phyloP scores from a whole-genome alignment of 78 protist genomes.

The Polysphondylium violaceum region DNA sequence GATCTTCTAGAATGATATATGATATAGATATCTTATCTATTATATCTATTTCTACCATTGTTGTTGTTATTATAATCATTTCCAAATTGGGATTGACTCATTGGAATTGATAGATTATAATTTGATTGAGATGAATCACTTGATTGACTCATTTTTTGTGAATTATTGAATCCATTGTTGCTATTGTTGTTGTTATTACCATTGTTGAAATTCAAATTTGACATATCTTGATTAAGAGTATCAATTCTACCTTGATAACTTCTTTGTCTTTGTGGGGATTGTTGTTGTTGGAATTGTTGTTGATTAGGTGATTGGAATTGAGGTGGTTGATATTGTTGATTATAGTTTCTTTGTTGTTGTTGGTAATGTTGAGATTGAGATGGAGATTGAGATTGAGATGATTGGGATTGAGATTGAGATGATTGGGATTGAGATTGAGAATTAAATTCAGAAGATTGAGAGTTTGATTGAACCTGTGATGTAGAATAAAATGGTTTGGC shows the following conservation, averaged over 20 bases:
- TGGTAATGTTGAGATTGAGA: slow-evolving; percentile 26
- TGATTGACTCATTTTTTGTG: neutral
- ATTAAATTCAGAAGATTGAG: slow-evolving; percentile 12
- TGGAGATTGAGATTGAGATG: slow-evolving; percentile 7
- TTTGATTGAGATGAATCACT: slow-evolving; percentile 11
- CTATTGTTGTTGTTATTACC: neutral
- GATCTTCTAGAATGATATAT: no score
- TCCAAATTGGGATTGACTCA: slow-evolving; percentile 27
- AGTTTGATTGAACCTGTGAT: no score
- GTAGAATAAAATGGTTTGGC: no score
- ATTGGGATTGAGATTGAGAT: neutral
- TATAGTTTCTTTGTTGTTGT: neutral
- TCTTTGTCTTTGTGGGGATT: neutral
- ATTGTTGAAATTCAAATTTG: no score
- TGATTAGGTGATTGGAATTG: slow-evolving; percentile 5
- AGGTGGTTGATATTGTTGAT: neutral
- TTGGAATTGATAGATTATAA: slow-evolving; percentile 40
- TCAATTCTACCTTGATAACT: no score
- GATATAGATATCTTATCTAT: no score
- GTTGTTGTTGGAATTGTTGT: slow-evolving; percentile 5
- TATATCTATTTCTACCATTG: no score
- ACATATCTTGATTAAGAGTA: no score
- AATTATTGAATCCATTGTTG: neutral
- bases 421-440: slow-evolving; percentile 13
- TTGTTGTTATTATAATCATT: no score